phyloP scores from a whole-genome alignment of 768 basidiomycete genomes.

The Tylopilus sp. region DNA sequence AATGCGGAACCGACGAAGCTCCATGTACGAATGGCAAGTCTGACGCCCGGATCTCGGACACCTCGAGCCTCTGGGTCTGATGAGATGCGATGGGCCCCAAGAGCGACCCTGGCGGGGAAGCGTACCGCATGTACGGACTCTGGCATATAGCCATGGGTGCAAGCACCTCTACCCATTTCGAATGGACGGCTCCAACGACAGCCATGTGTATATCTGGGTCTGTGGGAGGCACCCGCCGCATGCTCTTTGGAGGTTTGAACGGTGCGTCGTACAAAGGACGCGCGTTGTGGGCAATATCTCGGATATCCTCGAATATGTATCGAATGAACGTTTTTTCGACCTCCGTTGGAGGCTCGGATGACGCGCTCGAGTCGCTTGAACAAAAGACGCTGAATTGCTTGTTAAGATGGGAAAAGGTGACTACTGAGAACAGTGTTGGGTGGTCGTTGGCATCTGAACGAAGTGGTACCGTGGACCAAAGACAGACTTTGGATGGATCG shows the following conservation, averaged over 20 bases:
- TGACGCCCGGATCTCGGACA: constrained; percentile 8
- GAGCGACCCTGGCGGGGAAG: background rate
- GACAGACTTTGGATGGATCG: constrained; percentile 16
- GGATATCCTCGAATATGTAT: constrained; percentile 10
- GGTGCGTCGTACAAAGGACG: constrained; percentile 6
- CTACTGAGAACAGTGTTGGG: constrained; percentile 18
- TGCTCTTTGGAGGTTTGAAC: background rate
- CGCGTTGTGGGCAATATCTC: background rate
- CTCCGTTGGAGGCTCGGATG: background rate
- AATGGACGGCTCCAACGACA: background rate
- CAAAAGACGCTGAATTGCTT: too few relatives aligned
- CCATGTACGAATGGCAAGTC: constrained; percentile 14
- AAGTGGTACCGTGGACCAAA: constrained; percentile 13
- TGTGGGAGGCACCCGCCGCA: background rate
- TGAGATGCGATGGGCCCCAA: too few relatives aligned
- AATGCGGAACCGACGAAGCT: constrained; percentile 8
- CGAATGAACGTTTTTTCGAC: constrained; percentile 12
- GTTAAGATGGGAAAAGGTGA: constrained; percentile 9
- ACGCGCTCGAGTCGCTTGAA: background rate
- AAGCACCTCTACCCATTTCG: constrained; percentile 12
- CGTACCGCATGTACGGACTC: background rate
- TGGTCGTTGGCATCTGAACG: background rate
- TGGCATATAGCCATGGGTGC: constrained; percentile 2
- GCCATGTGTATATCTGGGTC: constrained; percentile 12
- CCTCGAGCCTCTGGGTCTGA: background rate